These are phyloP conservation scores for Microcyclospora tardicrescens DNA, from an alignment of 2,329 filamentous ascomycete species.

Conservation along the genomic window DNA sequence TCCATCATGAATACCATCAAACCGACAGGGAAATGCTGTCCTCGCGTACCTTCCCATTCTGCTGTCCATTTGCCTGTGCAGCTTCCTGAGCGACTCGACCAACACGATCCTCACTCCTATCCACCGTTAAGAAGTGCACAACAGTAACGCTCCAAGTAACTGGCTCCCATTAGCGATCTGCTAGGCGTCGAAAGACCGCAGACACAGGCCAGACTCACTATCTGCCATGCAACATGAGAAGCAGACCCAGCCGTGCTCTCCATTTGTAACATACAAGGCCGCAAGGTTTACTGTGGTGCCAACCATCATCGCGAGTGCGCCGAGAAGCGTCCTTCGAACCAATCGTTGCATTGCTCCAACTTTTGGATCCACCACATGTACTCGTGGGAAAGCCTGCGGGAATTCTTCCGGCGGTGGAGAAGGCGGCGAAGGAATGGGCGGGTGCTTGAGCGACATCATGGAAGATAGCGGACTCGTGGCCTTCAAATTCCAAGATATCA, in stretches of 20 bases:
- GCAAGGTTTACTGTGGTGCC: constrained; percentile 28
- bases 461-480: no score
- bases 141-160: no score
- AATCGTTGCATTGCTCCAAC: constrained; percentile 26
- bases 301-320: constrained; percentile 25
- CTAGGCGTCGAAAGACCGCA: no score
- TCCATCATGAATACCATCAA: no score
- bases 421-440: background rate
- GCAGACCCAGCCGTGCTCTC: constrained; percentile 30
- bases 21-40: no score
- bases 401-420: background rate
- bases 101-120: no score
- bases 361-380: constrained; percentile 1
- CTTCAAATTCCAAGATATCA: no score
- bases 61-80: no score
- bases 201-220: constrained; percentile 16
- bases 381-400: background rate
- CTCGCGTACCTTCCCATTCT: no score
- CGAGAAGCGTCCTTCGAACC: constrained; percentile 28
- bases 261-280: constrained; percentile 19
- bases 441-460: background rate
- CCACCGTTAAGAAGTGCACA: no score
- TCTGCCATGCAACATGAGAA: constrained; percentile 29
- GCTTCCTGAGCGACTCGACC: no score
- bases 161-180: no score